A percentile compares a stretch with the other conserved stretches of the same genome.
Evolutionary conservation across 2,329 filamentous ascomycete species (phyloP).

Genomic region (Thelonectria rubi): DNA sequence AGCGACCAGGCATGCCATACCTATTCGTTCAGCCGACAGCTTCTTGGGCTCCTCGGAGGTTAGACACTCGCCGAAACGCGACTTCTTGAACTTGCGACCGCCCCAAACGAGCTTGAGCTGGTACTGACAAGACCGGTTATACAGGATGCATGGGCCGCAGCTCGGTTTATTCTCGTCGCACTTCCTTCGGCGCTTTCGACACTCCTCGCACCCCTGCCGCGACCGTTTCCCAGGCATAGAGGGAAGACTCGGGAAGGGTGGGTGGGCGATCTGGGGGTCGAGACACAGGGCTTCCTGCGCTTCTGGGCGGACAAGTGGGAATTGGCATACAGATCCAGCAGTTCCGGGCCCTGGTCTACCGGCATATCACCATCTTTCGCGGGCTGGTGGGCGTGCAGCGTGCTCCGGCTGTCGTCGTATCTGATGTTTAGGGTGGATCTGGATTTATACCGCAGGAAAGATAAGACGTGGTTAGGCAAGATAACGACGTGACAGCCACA

Average conservation of each 20-base stretch:
- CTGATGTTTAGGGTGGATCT: conserved; percentile 17
- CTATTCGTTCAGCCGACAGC: neutral
- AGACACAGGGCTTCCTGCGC: neutral
- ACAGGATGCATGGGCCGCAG: conserved; percentile 35
- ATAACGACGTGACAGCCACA: neutral
- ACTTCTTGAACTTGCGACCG: conserved; percentile 12
- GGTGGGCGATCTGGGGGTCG: neutral
- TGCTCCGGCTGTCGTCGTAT: conserved; percentile 7
- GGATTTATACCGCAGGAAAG: conserved; percentile 15
- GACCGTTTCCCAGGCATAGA: conserved; percentile 39
- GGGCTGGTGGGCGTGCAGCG: conserved; percentile 5
- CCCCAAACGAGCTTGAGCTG: conserved; percentile 41
- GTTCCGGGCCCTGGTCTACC: conserved; percentile 9
- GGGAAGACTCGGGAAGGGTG: neutral
- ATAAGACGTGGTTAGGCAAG: conserved; percentile 5
- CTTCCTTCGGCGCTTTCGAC: conserved; percentile 41
- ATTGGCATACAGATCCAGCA: neutral
- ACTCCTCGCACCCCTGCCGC: conserved; percentile 43
- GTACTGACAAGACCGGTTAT: conserved; percentile 35
- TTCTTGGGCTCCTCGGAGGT: neutral
- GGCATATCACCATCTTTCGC: conserved; percentile 11
- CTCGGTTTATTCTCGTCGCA: conserved; percentile 42
- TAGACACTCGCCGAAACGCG: conserved; percentile 1
- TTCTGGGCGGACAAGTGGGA: neutral
- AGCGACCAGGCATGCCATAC: neutral